Conservation (phyloP, 805 yeast genomes). For the Metschnikowia cerradonensis region DNA sequence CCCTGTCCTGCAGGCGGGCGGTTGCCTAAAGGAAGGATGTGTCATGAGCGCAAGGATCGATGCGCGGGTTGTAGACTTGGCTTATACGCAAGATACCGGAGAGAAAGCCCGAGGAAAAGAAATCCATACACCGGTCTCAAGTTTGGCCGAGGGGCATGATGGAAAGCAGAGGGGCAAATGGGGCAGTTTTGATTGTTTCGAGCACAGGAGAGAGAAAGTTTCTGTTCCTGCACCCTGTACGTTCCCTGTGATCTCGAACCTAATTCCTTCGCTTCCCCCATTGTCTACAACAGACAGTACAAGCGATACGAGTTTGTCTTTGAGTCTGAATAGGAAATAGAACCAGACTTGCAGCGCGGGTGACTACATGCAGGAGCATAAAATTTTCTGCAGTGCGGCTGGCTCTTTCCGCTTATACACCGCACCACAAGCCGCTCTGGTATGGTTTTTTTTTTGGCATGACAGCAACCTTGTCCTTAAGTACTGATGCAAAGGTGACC, state of each 20-base stretch:
- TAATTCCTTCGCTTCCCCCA: too few relatives aligned
- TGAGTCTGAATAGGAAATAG: background rate
- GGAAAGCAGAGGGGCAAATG: too few relatives aligned
- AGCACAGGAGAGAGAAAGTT: background rate
- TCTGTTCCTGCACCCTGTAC: background rate
- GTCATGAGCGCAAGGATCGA: background rate
- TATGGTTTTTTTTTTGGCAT: background rate
- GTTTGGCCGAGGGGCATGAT: background rate
- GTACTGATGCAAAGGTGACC: background rate
- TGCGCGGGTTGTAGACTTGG: background rate
- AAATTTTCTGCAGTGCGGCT: constrained; percentile 1
- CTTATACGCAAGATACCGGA: background rate
- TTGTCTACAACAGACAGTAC: too few relatives aligned
- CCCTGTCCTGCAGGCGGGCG: background rate
- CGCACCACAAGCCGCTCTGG: background rate
- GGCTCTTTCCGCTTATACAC: background rate
- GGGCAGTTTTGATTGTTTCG: too few relatives aligned
- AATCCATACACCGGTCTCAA: background rate
- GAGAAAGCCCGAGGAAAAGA: background rate
- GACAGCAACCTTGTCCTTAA: constrained; percentile 1
- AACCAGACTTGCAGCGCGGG: background rate
- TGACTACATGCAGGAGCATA: background rate
- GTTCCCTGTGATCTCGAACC: too few relatives aligned
- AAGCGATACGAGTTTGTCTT: background rate
- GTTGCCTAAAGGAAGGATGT: background rate